Evolutionary conservation across 768 basidiomycete genomes (phyloP).

Genomic region (Boletus vinaceobasis): DNA sequence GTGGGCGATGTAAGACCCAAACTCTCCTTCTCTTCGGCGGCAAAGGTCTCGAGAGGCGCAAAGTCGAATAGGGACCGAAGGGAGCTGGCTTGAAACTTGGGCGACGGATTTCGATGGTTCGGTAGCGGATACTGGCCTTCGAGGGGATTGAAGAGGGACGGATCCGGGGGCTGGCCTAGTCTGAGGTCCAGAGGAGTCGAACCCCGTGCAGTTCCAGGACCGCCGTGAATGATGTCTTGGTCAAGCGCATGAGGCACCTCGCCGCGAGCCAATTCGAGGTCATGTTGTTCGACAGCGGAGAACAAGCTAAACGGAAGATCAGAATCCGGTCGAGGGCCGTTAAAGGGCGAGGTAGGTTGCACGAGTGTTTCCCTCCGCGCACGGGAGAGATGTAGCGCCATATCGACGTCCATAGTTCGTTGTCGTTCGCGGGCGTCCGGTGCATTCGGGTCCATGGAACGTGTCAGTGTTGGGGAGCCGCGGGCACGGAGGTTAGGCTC

Average conservation of each 20-base stretch:
- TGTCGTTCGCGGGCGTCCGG: constrained; percentile 81
- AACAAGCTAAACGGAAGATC: constrained; percentile 39
- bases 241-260: constrained; percentile 18
- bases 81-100: constrained; percentile 64
- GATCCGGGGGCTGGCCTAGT: constrained; percentile 46
- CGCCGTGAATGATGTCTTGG: constrained; percentile 5
- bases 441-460: constrained; percentile 67
- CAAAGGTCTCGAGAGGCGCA: constrained; percentile 71
- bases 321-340: constrained; percentile 28
- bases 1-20: constrained; percentile 55
- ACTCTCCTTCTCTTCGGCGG: constrained; percentile 59
- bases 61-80: constrained; percentile 70
- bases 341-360: constrained; percentile 34
- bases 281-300: constrained; percentile 50
- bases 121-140: constrained; percentile 19
- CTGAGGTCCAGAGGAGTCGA: constrained; percentile 32
- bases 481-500: constrained; percentile 43
- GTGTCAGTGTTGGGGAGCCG: constrained; percentile 58
- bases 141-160: constrained; percentile 39
- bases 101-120: constrained; percentile 34
- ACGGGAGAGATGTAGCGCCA: constrained; percentile 77
- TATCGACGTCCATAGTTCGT: constrained; percentile 90
- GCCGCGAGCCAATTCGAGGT: constrained; percentile 40
- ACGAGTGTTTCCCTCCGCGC: constrained; percentile 63
- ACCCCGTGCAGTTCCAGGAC: not conserved